Evolutionary conservation across 352 stramenopile species (phyloP).

Genomic region (Blastocystis sp.): DNA sequence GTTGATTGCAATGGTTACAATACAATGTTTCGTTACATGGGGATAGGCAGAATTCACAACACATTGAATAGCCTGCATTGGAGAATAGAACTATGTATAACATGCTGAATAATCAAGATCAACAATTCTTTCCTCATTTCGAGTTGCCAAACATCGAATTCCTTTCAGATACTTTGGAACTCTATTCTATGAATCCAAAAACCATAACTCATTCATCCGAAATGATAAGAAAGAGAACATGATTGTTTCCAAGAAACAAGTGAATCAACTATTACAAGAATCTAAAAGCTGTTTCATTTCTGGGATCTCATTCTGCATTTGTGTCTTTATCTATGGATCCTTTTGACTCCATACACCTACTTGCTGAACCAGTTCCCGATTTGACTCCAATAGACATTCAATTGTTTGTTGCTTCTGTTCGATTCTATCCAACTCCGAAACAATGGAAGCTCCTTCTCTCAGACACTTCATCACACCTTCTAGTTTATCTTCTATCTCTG

Average conservation of each 20-base stretch:
- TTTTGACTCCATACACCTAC: neutral
- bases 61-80: neutral
- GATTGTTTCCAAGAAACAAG: neutral
- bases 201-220: neutral
- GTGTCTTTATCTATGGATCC: neutral
- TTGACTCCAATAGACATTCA: neutral
- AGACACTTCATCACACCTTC: neutral
- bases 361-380: neutral
- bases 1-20: neutral
- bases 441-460: neutral
- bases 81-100: constrained; percentile 5
- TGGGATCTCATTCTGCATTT: constrained; percentile 1
- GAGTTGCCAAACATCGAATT: neutral
- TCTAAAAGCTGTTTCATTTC: neutral
- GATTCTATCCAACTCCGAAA: neutral
- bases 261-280: neutral
- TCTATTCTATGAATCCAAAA: neutral
- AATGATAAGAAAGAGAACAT: neutral
- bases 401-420: neutral
- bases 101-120: neutral
- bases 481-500: neutral
- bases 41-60: neutral
- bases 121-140: neutral
- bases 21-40: neutral
- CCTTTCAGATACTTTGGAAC: neutral